A percentile compares a stretch with the other conserved stretches of the same genome.
These are phyloP conservation scores for Carnegiea gigantea DNA, from an alignment of 179 eudicot species.

Conservation along the genomic window DNA sequence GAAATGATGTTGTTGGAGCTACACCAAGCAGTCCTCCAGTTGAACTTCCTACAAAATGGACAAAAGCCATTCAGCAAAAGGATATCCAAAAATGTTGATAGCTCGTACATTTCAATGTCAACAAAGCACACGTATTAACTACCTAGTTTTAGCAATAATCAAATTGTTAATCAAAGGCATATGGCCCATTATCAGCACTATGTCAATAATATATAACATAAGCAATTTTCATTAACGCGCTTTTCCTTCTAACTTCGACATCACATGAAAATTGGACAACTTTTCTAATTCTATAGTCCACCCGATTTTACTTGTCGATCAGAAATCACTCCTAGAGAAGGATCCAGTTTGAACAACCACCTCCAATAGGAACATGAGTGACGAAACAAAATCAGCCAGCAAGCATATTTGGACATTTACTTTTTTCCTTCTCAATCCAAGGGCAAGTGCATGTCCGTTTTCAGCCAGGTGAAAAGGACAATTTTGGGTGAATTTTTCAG, in stretches of 20 bases:
- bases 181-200: neutral
- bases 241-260: neutral
- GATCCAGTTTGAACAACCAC: neutral
- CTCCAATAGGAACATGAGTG: neutral
- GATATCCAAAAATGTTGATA: neutral
- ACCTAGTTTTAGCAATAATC: neutral
- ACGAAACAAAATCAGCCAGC: too few species aligned
- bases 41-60: conserved; percentile 52
- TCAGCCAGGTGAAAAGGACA: neutral
- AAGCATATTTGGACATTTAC: neutral
- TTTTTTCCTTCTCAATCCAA: neutral
- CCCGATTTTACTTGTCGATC: neutral
- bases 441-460: neutral
- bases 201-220: neutral
- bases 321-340: neutral
- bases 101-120: neutral
- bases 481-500: too few species aligned
- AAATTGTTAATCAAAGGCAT: neutral
- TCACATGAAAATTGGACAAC: neutral
- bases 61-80: conserved; percentile 6
- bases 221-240: neutral
- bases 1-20: conserved; percentile 62
- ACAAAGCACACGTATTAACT: neutral
- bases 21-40: conserved; percentile 84
- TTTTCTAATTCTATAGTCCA: neutral